Evolutionary conservation across 768 basidiomycete genomes (phyloP).

Genomic region (Coprinopsis sp.): DNA sequence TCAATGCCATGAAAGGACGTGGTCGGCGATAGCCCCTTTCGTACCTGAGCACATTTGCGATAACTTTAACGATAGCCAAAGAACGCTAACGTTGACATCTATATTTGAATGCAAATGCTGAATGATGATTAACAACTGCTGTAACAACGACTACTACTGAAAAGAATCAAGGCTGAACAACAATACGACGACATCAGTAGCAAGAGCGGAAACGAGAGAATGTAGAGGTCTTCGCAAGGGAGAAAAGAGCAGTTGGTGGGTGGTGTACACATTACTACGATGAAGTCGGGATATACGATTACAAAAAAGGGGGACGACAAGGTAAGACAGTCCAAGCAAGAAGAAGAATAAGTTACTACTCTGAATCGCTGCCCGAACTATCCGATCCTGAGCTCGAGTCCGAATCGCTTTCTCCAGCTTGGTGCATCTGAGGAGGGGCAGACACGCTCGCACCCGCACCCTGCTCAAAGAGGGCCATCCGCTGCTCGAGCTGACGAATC

Average conservation of each 20-base stretch:
- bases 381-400: conserved; percentile 76
- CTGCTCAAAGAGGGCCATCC: conserved; percentile 79
- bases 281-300: conserved; percentile 21
- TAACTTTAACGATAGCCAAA: no score
- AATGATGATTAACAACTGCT: no score
- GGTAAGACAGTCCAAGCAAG: conserved; percentile 15
- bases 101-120: no score
- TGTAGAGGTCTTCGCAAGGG: no score
- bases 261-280: conserved; percentile 25
- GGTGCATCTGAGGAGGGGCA: conserved; percentile 31
- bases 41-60: neutral
- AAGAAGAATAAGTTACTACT: conserved; percentile 40
- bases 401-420: conserved; percentile 63
- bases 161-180: no score
- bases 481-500: conserved; percentile 86
- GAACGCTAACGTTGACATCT: no score
- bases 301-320: conserved; percentile 15
- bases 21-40: conserved; percentile 19
- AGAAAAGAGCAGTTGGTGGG: conserved; percentile 17
- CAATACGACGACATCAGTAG: conserved; percentile 24
- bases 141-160: no score
- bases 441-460: conserved; percentile 37
- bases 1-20: conserved; percentile 34
- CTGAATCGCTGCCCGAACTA: conserved; percentile 81
- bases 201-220: conserved; percentile 21